phyloP scores from a whole-genome alignment of 805 yeast species.

The Metschnikowia amazonensis region DNA sequence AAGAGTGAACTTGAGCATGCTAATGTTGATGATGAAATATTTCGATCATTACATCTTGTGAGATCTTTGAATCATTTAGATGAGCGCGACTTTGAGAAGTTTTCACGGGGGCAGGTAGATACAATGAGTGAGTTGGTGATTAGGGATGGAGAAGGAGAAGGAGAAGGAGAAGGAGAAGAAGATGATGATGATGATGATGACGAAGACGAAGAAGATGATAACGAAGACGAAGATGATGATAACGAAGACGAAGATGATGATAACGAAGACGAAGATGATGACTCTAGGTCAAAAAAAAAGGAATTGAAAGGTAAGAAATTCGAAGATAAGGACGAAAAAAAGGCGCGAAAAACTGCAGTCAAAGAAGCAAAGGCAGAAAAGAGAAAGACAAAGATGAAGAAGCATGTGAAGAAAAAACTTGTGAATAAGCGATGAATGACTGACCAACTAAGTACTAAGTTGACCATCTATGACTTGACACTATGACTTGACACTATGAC shows the following conservation, averaged over 20 bases:
- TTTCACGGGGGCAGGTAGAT: constrained; percentile 74
- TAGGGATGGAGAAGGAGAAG: constrained; percentile 17
- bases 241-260: constrained; percentile 12
- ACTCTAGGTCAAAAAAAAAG: constrained; percentile 19
- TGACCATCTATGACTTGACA: no score
- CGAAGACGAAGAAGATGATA: constrained; percentile 25
- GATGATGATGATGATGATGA: constrained; percentile 27
- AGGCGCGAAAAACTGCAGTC: constrained; percentile 68
- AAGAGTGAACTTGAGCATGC: constrained; percentile 52
- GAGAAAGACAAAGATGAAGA: constrained; percentile 77
- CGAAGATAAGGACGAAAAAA: constrained; percentile 76
- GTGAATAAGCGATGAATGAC: constrained; percentile 43
- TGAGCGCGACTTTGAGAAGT: constrained; percentile 83
- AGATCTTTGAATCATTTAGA: constrained; percentile 79
- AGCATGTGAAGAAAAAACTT: constrained; percentile 74
- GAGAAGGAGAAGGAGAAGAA: constrained; percentile 4
- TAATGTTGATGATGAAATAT: constrained; percentile 74
- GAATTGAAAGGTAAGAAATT: constrained; percentile 66
- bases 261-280: constrained; percentile 17
- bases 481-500: no score
- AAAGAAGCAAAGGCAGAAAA: constrained; percentile 76
- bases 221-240: constrained; percentile 4
- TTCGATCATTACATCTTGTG: constrained; percentile 74
- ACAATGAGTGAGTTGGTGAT: constrained; percentile 61
- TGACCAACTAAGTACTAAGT: no score